A percentile compares a stretch with the other conserved stretches of the same genome.
Conservation (phyloP, 192 early-diverging fungal species). For the Gigaspora rosea region DNA sequence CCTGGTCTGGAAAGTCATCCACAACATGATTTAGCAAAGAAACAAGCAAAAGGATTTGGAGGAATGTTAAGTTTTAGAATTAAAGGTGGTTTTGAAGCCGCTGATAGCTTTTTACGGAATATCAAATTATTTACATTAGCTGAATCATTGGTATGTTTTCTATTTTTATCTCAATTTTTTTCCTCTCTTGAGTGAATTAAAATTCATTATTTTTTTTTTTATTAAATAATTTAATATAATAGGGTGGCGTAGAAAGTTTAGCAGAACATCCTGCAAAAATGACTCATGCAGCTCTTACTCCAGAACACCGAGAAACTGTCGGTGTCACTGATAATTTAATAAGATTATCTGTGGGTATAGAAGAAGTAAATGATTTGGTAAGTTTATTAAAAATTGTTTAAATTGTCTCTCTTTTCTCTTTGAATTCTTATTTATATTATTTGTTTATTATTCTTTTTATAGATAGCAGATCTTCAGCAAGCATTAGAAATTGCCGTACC, state of each 20-base stretch:
- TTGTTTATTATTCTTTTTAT: background rate
- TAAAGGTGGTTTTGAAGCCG: conserved; percentile 75
- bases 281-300: conserved; percentile 91
- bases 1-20: conserved; percentile 89
- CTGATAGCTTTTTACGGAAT: conserved; percentile 81
- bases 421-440: background rate
- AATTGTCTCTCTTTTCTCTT: background rate
- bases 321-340: conserved; percentile 95
- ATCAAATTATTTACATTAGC: conserved; percentile 89
- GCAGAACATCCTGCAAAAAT: conserved; percentile 93
- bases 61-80: conserved; percentile 97
- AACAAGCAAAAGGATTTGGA: conserved; percentile 90
- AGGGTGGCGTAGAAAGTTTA: conserved; percentile 91
- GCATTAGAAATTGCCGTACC: conserved; percentile 11
- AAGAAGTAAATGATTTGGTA: conserved; percentile 84
- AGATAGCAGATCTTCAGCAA: conserved; percentile 24
- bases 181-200: background rate
- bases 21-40: conserved; percentile 88
- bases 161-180: background rate
- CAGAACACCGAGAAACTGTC: conserved; percentile 79
- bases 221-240: background rate
- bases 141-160: conserved; percentile 68
- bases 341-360: conserved; percentile 90
- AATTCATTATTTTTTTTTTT: background rate
- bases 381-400: too few species aligned